phyloP scores from a whole-genome alignment of 1,139 yeast species.

The Sugiyamaella castrensis region DNA sequence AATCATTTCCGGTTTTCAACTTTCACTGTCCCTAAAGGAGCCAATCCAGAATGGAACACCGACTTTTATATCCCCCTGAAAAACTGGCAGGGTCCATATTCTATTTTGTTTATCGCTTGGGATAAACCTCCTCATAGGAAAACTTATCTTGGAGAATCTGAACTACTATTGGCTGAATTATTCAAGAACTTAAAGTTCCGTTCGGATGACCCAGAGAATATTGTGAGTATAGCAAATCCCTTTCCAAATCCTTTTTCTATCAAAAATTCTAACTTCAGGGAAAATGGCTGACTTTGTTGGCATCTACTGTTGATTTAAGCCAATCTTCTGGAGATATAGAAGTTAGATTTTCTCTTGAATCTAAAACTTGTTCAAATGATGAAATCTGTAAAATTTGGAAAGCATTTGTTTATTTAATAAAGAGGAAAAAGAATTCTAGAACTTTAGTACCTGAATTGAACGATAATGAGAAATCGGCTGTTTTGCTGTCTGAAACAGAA shows the following conservation, averaged over 20 bases:
- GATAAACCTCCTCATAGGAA: constrained; percentile 35
- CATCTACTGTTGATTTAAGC: neutral
- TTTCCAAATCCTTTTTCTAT: too few relatives aligned
- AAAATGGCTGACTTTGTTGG: neutral
- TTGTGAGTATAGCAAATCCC: too few relatives aligned
- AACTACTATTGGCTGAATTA: constrained; percentile 47
- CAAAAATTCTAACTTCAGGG: neutral
- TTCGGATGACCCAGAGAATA: constrained; percentile 22
- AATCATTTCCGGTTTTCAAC: constrained; percentile 36
- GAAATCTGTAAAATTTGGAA: constrained; percentile 21
- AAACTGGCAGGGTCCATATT: constrained; percentile 24
- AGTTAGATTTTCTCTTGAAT: constrained; percentile 45
- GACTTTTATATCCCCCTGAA: constrained; percentile 31
- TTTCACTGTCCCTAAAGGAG: constrained; percentile 32
- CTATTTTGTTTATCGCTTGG: constrained; percentile 40
- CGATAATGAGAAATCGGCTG: constrained; percentile 15
- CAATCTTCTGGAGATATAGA: constrained; percentile 53
- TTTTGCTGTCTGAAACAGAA: constrained; percentile 10
- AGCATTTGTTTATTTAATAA: constrained; percentile 13
- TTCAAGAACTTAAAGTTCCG: constrained; percentile 21
- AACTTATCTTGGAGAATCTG: constrained; percentile 56
- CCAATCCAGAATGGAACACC: constrained; percentile 41
- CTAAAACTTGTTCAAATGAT: constrained; percentile 11
- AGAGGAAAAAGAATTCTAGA: neutral
- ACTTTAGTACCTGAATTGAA: constrained; percentile 12